Conservation (phyloP, 176 grass and related monocot species). For the Ensete ventricosum region DNA sequence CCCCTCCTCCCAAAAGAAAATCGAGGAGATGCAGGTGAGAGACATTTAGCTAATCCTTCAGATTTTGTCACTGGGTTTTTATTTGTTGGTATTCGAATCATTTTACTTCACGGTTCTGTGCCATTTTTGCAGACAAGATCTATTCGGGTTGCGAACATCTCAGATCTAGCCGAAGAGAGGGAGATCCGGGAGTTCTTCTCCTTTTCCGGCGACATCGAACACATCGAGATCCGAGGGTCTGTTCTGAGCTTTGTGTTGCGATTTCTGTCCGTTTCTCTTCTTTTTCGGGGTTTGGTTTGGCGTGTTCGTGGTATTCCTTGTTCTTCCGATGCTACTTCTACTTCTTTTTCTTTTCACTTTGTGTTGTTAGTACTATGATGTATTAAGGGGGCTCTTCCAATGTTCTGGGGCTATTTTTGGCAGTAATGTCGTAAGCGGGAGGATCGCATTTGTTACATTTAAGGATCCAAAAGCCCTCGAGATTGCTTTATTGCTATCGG, state of each 20-base stretch:
- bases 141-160: constrained; percentile 76
- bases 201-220: constrained; percentile 91
- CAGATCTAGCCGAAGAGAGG: constrained; percentile 90
- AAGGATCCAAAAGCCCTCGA: constrained; percentile 85
- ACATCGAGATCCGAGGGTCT: constrained; percentile 62
- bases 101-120: background rate
- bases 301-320: background rate
- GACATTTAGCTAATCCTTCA: background rate
- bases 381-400: background rate
- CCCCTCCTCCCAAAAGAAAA: background rate
- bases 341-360: background rate
- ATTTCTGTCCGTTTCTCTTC: background rate
- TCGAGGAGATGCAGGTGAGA: constrained; percentile 12
- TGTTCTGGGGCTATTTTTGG: background rate
- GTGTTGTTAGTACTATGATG: background rate
- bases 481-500: constrained; percentile 81
- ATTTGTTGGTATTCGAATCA: constrained; percentile 5
- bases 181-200: constrained; percentile 99
- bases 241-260: background rate
- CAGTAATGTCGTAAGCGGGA: constrained; percentile 46
- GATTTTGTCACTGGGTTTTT: background rate
- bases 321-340: constrained; percentile 8
- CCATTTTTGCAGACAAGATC: constrained; percentile 39
- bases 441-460: constrained; percentile 80
- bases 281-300: background rate